Evolutionary conservation across 1,284 basidiomycete genomes (phyloP).

Genomic region (Ustilago trichophora): DNA sequence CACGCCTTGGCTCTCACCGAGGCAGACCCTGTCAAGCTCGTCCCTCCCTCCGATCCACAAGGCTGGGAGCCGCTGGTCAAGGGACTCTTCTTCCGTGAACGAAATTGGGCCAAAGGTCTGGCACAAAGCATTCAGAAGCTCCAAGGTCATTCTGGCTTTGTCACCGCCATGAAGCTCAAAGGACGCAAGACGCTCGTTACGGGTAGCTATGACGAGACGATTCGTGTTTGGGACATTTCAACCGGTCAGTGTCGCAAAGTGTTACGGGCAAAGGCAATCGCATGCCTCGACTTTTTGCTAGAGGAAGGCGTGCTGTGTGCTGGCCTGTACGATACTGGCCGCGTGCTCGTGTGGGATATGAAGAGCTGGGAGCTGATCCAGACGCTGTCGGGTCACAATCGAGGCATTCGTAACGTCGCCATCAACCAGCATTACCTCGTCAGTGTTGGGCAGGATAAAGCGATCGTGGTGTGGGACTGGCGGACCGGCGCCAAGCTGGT

Average conservation of each 20-base stretch:
- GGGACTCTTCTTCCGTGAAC: constrained; percentile 83
- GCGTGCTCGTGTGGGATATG: constrained; percentile 55
- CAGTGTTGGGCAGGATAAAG: constrained; percentile 85
- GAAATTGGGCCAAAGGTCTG: constrained; percentile 76
- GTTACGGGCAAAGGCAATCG: constrained; percentile 83
- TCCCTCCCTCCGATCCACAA: constrained; percentile 31
- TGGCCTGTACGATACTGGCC: constrained; percentile 88
- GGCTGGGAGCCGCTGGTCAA: constrained; percentile 76
- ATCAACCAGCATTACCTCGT: constrained; percentile 84
- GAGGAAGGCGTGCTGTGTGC: constrained; percentile 89
- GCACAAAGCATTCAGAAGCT: constrained; percentile 81
- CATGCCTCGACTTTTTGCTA: constrained; percentile 85
- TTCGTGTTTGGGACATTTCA: constrained; percentile 66
- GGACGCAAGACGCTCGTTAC: constrained; percentile 76
- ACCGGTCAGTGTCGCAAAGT: constrained; percentile 81
- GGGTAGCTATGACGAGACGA: constrained; percentile 82
- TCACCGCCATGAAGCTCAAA: constrained; percentile 80
- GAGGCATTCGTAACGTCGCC: constrained; percentile 81
- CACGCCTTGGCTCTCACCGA: constrained; percentile 79
- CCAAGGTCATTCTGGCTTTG: constrained; percentile 85
- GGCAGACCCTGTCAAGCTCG: constrained; percentile 73
- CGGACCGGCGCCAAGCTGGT: constrained; percentile 80
- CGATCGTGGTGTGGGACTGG: constrained; percentile 84
- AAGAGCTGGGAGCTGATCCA: constrained; percentile 68
- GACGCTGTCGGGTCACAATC: constrained; percentile 75